phyloP scores from a whole-genome alignment of 1,284 basidiomycete species.

The Ganoderma lingzhi region DNA sequence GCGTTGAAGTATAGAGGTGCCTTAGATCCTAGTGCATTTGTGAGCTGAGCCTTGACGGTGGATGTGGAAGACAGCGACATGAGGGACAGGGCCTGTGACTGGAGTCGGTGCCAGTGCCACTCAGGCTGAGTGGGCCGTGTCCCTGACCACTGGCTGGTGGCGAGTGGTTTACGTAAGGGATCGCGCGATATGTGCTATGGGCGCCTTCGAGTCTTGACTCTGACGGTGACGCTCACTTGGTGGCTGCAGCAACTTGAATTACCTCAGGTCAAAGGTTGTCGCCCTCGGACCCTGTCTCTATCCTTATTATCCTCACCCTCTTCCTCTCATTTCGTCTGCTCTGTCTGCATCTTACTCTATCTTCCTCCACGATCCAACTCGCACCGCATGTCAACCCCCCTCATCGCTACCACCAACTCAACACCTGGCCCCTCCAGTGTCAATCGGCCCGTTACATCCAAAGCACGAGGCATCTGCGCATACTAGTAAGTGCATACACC shows the following conservation, averaged over 20 bases:
- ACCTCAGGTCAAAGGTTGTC: conserved; percentile 20
- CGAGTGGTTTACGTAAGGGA: conserved; percentile 8
- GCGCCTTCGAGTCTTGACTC: conserved; percentile 1
- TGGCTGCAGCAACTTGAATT: conserved; percentile 21
- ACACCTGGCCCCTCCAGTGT: background rate
- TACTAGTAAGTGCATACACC: conserved; percentile 31
- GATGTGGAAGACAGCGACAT: conserved; percentile 83
- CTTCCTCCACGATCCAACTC: background rate
- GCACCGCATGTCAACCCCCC: conserved; percentile 18
- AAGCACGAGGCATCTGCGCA: conserved; percentile 35
- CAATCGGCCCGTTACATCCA: conserved; percentile 63
- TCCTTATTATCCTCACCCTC: conserved; percentile 1
- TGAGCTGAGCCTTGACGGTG: conserved; percentile 75
- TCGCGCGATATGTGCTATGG: background rate
- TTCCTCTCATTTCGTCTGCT: conserved; percentile 7
- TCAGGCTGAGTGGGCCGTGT: background rate
- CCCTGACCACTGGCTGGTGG: background rate
- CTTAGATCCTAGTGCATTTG: conserved; percentile 64
- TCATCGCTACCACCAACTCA: background rate
- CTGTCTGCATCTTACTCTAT: background rate
- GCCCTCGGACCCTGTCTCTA: background rate
- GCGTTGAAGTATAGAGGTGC: conserved; percentile 68
- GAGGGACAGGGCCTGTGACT: conserved; percentile 8
- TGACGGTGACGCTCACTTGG: conserved; percentile 14
- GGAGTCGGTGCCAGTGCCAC: background rate